Base-by-base conservation (phyloP, 495 filamentous ascomycete genomes). In the Lophiostoma macrostomum region DNA sequence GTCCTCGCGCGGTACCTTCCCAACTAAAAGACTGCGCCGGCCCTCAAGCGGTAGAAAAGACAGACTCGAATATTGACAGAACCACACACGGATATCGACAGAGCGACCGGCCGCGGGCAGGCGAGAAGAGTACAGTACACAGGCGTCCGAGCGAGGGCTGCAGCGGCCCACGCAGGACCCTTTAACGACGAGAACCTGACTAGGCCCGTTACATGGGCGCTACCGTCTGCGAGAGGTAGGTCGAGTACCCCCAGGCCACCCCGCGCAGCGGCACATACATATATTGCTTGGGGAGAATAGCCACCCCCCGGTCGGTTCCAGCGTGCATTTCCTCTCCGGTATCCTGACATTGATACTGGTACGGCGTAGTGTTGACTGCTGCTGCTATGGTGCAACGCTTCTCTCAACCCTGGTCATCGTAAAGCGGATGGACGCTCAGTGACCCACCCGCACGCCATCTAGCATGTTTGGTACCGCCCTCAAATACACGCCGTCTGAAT, bases 131-230 rank as follows among this genome's bases (percentile, higher is more conserved):
- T 36, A 46, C 42, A 46, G 42, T 10, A 25, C 19, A 37, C 34
- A 37, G 19, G 31, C 18, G 27, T 25, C 13, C 16, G 44, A 37
- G 44, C 14, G 24, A 31, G 29, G 35, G 30, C 23, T n/a, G 44
- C 20, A 32, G 38, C 25, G 38, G 19, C 29, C n/a, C 39, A 16
- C 16, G 10, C 30, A 28, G 23, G 23, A 41, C 47, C 31, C 37
- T 56, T 56, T 49, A 56, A 40, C 39, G 31, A 45, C 39, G 20
- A 45, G 51, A 40, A 49, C 53, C 53, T 43, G 41, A 56, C 52
- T 56, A 56, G 52, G 14, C 39, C 39, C n/a, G n/a, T n/a, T n/a
- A n/a, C 19, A 43, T 43, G 39, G 22, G 29, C 4, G 49, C 49
- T 39, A 53, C 38, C 49, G 48, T 38, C 20, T 39, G 20, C 36